phyloP scores from a whole-genome alignment of 352 stramenopile species.

The Achlya hypogyna region DNA sequence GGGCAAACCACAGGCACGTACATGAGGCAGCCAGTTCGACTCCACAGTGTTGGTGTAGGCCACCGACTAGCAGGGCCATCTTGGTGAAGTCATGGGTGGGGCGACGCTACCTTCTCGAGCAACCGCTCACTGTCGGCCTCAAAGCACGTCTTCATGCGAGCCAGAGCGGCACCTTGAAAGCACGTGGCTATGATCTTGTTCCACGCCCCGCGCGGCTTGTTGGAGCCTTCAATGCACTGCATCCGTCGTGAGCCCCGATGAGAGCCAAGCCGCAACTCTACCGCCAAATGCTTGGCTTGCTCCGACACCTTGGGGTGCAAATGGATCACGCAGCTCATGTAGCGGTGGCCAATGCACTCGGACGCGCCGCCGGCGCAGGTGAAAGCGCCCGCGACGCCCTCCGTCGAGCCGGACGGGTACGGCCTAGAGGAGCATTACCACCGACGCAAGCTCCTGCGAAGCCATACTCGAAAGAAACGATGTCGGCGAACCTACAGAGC shows the following conservation, averaged over 20 bases:
- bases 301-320: constrained; percentile 54
- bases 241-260: background rate
- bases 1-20: constrained; percentile 23
- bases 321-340: constrained; percentile 64
- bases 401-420: constrained; percentile 48
- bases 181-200: constrained; percentile 46
- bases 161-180: constrained; percentile 37
- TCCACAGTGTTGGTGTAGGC: constrained; percentile 37
- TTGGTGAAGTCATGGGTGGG: background rate
- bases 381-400: constrained; percentile 50
- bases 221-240: constrained; percentile 13
- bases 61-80: background rate
- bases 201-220: background rate
- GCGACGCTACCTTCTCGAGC: constrained; percentile 37
- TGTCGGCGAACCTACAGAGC: constrained; percentile 47
- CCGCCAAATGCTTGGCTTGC: constrained; percentile 50
- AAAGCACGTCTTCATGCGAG: constrained; percentile 57
- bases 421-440: constrained; percentile 9
- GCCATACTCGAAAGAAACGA: constrained; percentile 58
- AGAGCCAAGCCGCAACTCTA: constrained; percentile 17
- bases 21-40: constrained; percentile 59
- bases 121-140: constrained; percentile 45
- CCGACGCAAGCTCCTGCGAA: too few relatives aligned
- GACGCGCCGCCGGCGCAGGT: constrained; percentile 54
- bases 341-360: constrained; percentile 70